These are phyloP conservation scores for Pyrrhoderma noxium DNA, from an alignment of 1,284 basidiomycete genomes.

Conservation along the genomic window DNA sequence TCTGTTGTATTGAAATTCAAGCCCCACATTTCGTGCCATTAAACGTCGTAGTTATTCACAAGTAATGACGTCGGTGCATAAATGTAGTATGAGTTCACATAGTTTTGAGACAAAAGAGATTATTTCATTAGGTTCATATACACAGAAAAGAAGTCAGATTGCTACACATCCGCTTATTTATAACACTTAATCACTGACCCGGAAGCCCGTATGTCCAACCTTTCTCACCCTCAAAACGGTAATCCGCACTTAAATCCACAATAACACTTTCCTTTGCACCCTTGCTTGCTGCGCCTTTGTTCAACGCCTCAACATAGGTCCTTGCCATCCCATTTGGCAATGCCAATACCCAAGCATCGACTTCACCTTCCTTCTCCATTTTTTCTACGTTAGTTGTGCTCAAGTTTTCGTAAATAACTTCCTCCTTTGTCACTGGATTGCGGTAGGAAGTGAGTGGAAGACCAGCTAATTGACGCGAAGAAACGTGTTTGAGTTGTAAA, in stretches of 20 bases:
- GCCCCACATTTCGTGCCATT: too few relatives aligned
- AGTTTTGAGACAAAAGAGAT: too few relatives aligned
- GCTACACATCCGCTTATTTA: conserved; percentile 1
- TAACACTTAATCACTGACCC: conserved; percentile 59
- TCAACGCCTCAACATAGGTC: conserved; percentile 95
- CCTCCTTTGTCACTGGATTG: conserved; percentile 45
- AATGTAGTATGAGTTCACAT: too few relatives aligned
- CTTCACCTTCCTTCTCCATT: conserved; percentile 83
- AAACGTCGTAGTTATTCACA: too few relatives aligned
- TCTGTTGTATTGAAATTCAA: conserved; percentile 46
- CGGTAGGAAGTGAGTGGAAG: conserved; percentile 71
- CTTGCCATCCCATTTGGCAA: conserved; percentile 96
- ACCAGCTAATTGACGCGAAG: conserved; percentile 91
- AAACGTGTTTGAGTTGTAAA: conserved; percentile 88
- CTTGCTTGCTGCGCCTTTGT: conserved; percentile 51
- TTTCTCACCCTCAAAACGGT: conserved; percentile 72
- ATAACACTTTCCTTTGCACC: conserved; percentile 63
- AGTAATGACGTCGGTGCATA: too few relatives aligned
- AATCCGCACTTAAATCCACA: conserved; percentile 93
- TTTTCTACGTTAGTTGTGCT: conserved; percentile 69
- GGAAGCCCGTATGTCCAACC: conserved; percentile 98
- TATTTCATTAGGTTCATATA: too few relatives aligned
- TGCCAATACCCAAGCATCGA: conserved; percentile 98
- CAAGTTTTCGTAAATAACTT: conserved; percentile 76
- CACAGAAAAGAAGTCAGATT: not conserved